phyloP scores from a whole-genome alignment of 148 eudicot genomes.

The Rhododendron kiyosumense region DNA sequence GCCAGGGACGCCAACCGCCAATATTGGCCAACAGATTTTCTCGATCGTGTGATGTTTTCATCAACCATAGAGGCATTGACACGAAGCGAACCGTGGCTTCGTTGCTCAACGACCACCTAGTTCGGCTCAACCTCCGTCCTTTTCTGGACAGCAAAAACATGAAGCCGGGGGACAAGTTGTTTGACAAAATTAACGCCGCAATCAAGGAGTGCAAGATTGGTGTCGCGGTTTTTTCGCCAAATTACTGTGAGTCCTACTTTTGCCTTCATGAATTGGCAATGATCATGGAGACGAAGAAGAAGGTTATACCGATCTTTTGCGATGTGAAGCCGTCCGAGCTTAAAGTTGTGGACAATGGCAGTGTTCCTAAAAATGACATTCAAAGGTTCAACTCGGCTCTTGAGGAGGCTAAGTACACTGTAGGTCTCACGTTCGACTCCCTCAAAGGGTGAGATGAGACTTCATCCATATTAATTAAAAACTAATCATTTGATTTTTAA shows the following conservation, averaged over 20 bases:
- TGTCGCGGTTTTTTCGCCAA: constrained; percentile 17
- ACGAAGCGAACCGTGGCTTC: constrained; percentile 22
- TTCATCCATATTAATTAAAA: too few species aligned
- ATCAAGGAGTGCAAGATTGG: constrained; percentile 17
- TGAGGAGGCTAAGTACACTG: constrained; percentile 29
- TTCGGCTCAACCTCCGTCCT: constrained; percentile 6
- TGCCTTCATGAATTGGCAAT: constrained; percentile 25
- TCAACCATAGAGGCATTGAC: constrained; percentile 20
- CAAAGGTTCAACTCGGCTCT: constrained; percentile 17
- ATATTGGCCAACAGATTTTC: neutral
- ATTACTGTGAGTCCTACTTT: constrained; percentile 19
- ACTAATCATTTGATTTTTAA: too few species aligned
- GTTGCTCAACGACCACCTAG: constrained; percentile 18
- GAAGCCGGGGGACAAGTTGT: constrained; percentile 27
- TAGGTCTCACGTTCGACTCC: constrained; percentile 24
- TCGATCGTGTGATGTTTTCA: constrained; percentile 16
- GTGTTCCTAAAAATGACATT: neutral
- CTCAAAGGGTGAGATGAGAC: constrained; percentile 17
- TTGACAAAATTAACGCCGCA: constrained; percentile 14
- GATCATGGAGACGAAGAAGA: constrained; percentile 21
- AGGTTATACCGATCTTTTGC: constrained; percentile 22
- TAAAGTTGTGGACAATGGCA: constrained; percentile 5
- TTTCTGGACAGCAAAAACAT: constrained; percentile 27
- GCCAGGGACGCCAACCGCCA: neutral
- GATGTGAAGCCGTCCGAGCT: constrained; percentile 26